Evolutionary conservation across 768 basidiomycete genomes (phyloP), one percentile per base, ranked within the genome.

Genomic region (Leucosporidium creatinivorum): DNA sequence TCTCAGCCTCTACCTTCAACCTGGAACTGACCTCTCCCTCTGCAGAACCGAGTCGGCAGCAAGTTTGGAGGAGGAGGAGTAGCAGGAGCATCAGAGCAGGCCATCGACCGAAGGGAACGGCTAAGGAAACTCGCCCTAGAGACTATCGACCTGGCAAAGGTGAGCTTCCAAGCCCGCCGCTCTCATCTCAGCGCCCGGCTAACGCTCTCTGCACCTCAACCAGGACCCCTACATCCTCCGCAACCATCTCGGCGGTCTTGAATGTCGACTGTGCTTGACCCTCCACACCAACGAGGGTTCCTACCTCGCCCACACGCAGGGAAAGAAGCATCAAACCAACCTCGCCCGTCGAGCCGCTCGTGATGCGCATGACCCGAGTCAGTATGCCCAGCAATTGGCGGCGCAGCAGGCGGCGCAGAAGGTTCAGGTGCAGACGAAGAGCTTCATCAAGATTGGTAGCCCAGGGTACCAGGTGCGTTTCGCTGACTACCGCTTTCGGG

Each of bases 271-370:
- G 33, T 98, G 96, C 78, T 81, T 99, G 57, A 99, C 96, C 0
- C 84, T 99, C 17, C 96, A 99, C 80, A 97, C 94, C n/a, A 98
- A 98, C 75, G 96, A 99, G 80, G 96, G 96, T 25, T 96, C 93
- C 19, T 97, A 98, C 78, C 88, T 99, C 58, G 96, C 96, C 0
- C 96, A 99, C 75, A 99, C 96, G 0, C 96, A 98, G 81, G 96
- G 96, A 26, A 99, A 98, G 82, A 99, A 98, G 77, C 96, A 98
- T 77, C 96, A 98, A 78, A 98, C 93, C 5, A 98, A 98, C 77
- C 86, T 99, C 61, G 96, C 96, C 19, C 85, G 96, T 50, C 88
- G 96, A 73, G 96, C 96, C 0, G 94, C 94, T n/a, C 86, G 87
- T 71, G 96, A 98, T 82, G 89, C 91, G 57, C 96, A 97, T 77